Conservation (phyloP, 176 grass and related monocot species). For the Rhynchospora tenuis region DNA sequence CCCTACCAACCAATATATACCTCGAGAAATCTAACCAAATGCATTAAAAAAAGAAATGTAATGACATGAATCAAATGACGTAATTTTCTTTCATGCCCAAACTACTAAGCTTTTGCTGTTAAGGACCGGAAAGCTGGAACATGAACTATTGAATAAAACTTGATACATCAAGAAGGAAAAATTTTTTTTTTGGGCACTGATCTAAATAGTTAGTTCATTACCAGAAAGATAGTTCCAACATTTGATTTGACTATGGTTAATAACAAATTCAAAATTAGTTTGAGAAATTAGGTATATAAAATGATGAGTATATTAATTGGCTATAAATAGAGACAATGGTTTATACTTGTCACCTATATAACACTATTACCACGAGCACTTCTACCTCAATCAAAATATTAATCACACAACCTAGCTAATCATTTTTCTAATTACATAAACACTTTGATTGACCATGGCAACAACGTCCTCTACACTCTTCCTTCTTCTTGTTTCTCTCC, state of each 20-base stretch:
- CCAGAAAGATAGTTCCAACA: neutral
- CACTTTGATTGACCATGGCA: neutral
- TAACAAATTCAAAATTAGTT: neutral
- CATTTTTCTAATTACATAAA: neutral
- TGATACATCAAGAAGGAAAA: too few species aligned
- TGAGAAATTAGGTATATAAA: neutral
- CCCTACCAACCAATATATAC: neutral
- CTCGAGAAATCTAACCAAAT: neutral
- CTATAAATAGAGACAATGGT: constrained; percentile 1
- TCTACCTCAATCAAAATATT: constrained; percentile 9
- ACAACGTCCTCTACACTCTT: neutral
- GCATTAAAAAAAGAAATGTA: neutral
- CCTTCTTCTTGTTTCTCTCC: neutral
- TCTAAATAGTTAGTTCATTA: neutral
- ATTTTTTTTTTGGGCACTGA: too few species aligned
- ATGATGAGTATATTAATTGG: neutral
- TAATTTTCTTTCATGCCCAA: neutral
- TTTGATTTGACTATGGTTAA: neutral
- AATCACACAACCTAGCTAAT: neutral
- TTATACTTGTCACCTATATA: neutral
- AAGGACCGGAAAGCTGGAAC: neutral
- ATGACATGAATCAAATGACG: neutral
- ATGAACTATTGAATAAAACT: neutral
- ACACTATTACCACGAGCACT: neutral
- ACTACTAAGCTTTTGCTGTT: neutral